Evolutionary conservation across 495 filamentous ascomycete species (phyloP), one percentile per base, ranked within the genome.

Genomic region (Cairneyella variabilis): DNA sequence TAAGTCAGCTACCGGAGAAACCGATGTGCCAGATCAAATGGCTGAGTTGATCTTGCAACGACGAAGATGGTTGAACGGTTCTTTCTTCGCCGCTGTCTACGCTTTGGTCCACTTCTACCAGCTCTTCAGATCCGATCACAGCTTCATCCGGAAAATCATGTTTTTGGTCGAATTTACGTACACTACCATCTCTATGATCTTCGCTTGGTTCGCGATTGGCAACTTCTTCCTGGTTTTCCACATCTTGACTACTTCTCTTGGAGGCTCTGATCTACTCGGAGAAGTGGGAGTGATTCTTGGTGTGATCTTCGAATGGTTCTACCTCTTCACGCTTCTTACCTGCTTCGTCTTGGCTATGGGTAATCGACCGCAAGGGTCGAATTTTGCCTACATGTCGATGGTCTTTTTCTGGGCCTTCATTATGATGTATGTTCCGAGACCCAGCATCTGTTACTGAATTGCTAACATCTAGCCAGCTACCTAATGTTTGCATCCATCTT

Each of bases 151-250:
- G 51, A 96, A 97, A 69, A 69, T 93, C 25, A 87, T 87, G 79
- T 86, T 99, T 64, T 75, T 93, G 56, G 67, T 99, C 48, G 93
- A 97, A 65, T 97, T 97, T 72, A 68, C 85, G 54, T 99, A 96
- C 71, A 90, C 97, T 65, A 91, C 90, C 12, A 76, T 97, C 68
- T 91, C 85, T 70, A 96, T 97, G 89, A 76, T 99, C 62, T 99
- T 99, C 61, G 90, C 95, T 46, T 99, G 95, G 95, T 97, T 99
- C 70, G 90, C 89, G 60, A 93, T 99, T 62, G 93, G 95, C 58
- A 99, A 99, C 68, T 99, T 99, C 79, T 99, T 97, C 80, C 72
- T 99, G 60, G 95, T 99, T 39, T 99, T 99, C 75, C 90, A 91
- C 63, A 99, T 99, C 65, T 69, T 99, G 58, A 97, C 92, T 1